These are phyloP conservation scores for Neolentinus lepideus DNA, from an alignment of 1,284 basidiomycete species.

Conservation along the genomic window DNA sequence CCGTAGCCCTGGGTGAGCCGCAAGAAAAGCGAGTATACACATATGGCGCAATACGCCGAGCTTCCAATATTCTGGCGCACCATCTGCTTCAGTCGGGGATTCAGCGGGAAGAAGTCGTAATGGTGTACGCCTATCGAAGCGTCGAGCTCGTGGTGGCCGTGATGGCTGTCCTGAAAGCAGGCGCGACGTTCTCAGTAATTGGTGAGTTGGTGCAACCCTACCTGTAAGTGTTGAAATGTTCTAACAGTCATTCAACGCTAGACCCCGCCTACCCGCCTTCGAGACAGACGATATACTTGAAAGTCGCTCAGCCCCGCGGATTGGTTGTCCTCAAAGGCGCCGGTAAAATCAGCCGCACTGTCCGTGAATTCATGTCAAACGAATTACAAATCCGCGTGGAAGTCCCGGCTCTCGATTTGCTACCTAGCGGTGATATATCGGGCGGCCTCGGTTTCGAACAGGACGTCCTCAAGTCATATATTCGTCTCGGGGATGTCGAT, in stretches of 20 bases:
- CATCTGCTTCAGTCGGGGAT: constrained; percentile 83
- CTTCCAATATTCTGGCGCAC: constrained; percentile 90
- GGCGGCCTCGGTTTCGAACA: constrained; percentile 49
- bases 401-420: constrained; percentile 84
- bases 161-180: constrained; percentile 95
- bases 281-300: constrained; percentile 92
- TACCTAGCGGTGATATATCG: constrained; percentile 51
- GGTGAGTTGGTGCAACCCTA: constrained; percentile 36
- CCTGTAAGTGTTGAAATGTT: not conserved
- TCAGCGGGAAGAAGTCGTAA: constrained; percentile 93
- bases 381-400: constrained; percentile 89
- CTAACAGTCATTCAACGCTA: constrained; percentile 21
- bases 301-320: constrained; percentile 91
- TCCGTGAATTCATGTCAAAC: constrained; percentile 79
- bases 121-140: constrained; percentile 97
- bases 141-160: constrained; percentile 97
- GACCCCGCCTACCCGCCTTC: constrained; percentile 97
- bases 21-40: constrained; percentile 64
- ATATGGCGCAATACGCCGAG: constrained; percentile 78
- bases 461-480: constrained; percentile 49
- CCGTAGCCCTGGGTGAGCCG: constrained; percentile 28
- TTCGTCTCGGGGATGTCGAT: constrained; percentile 56
- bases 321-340: constrained; percentile 91
- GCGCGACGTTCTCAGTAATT: constrained; percentile 97
- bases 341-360: constrained; percentile 74